Evolutionary conservation across 371 early-diverging fungal species (phyloP), one percentile per base, ranked within the genome.

Genomic region (Rhizomucor miehei): DNA sequence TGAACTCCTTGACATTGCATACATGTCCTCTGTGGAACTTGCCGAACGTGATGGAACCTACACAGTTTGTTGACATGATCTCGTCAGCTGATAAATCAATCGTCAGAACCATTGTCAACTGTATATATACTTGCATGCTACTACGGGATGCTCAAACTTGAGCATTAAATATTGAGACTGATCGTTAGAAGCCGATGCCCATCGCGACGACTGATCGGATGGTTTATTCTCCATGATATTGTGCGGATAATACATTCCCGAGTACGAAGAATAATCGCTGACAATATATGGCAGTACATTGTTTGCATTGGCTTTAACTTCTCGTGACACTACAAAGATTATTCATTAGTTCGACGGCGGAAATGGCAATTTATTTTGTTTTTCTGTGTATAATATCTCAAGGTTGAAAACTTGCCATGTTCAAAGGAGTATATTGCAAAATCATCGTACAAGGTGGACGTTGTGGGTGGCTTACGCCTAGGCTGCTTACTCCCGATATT

Each of bases 1-100:
- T 94, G 80, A 97, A 95, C 73, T 97, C 95, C 59, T 93, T 95
- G 23, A 99, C 66, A 65, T 97, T 99, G 73, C 97, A 98, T 13
- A 96, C 94, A 71, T 99, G 99, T 1, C 88, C 77, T 70, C 94
- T 92, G 79, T 92, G 85, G 68, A 85, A 96, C 69, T 98, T 98
- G 57, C 99, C 99, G 81, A 98, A 97, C 0, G 87, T 90, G 60
- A 97, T 95, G 1, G 89, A 70, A 36, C 84, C 89, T 89, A 60
- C 39, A 5, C 8, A 8, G 37, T 45, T 14, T 19, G 36, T 14
- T 19, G n/a, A n/a, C n/a, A n/a, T n/a, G n/a, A n/a, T n/a, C n/a
- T n/a, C 12, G 24, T 44, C 19, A 52, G 37, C 16, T 46, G 19
- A 9, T 12, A 21, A 34, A 23, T 54, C 12, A 46, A 14, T 49